Base-by-base conservation (phyloP, 768 basidiomycete species). In the Russula virescens region DNA sequence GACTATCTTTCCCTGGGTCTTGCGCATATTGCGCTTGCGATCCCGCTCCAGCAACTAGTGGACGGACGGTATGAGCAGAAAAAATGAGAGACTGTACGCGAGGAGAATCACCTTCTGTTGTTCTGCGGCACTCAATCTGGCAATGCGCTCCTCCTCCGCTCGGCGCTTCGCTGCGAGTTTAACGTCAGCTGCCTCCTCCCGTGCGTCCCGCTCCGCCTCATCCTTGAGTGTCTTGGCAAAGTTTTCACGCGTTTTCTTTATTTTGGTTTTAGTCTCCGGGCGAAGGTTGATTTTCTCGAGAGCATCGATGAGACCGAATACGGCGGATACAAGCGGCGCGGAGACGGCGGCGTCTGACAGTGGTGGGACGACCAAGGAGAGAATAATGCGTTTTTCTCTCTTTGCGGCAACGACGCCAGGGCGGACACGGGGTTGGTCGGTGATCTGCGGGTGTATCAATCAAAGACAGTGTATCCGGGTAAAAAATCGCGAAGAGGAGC, bases 201-300 rank as follows among this genome's bases (percentile, higher is more conserved):
- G 83, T 74, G 84, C 82, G 68, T 88, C 89, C 71, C 73, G 84
- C 69, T 77, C 79, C 6, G 80, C 75, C 55, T 92, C 89, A 60
- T 85, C 83, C 71, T 80, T 85, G 62, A 97, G 78, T 21, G 79
- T 76, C 68, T 82, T 85, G 56, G 86, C 84, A 34, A 91, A 74
- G 19, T 87, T 87, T 55, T 93, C 86, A 54, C 94, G 80, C 25
- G 77, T 79, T 73, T 83, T 90, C 71, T 78, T 82, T 55, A 95
- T 79, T 77, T 95, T 96, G 47, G 72, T 71, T 70, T 82, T 84
- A 52, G 92, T 94, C 77, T 96, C 94, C 16, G 93, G 89, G 26
- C 91, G 85, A 52, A 94, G 75, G 57, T 76, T 76, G 40, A 68
- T 51, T 62, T 74, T 76, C 47, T 75, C 75, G 56, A 94, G 73